Percentiles rank a stretch among this genome's conserved stretches.
Evolutionary conservation across 2,329 filamentous ascomycete genomes (phyloP).

Genomic region (Arthrinium phaeospermum): DNA sequence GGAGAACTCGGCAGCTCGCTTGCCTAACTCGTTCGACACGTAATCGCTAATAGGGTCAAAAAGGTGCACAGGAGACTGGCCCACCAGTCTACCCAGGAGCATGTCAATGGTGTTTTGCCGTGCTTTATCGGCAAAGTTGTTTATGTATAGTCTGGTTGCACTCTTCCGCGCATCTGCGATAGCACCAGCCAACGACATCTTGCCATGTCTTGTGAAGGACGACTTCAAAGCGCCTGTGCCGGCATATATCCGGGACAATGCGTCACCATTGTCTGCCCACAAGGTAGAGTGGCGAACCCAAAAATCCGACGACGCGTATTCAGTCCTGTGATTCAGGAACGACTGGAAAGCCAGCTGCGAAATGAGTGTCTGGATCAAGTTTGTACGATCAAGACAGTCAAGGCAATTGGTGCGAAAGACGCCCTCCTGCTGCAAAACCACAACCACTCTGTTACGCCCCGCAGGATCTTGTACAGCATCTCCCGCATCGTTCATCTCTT

Average conservation of each 20-base stretch:
- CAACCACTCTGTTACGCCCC: slow-evolving; percentile 56
- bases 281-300: slow-evolving; percentile 91
- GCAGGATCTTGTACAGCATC: slow-evolving; percentile 45
- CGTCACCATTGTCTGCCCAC: slow-evolving; percentile 98
- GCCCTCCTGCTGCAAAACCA: slow-evolving; percentile 90
- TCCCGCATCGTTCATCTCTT: slow-evolving; percentile 66
- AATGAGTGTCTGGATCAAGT: slow-evolving; percentile 93
- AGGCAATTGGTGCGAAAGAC: slow-evolving; percentile 95
- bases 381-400: slow-evolving; percentile 94
- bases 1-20: slow-evolving; percentile 74
- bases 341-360: slow-evolving; percentile 90
- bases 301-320: slow-evolving; percentile 77
- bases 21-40: slow-evolving; percentile 77
- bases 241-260: slow-evolving; percentile 92
- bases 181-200: slow-evolving; percentile 92
- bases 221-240: slow-evolving; percentile 95
- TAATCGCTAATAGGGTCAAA: slow-evolving; percentile 96
- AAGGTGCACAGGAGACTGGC: slow-evolving; percentile 81
- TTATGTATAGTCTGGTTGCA: slow-evolving; percentile 92
- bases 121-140: slow-evolving; percentile 94
- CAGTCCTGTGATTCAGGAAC: slow-evolving; percentile 76
- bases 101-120: slow-evolving; percentile 95
- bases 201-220: slow-evolving; percentile 91
- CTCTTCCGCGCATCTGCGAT: slow-evolving; percentile 96
- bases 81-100: slow-evolving; percentile 82